Percentiles rank a stretch among this genome's conserved stretches.
These are phyloP conservation scores for Pleurostoma richardsiae DNA, from an alignment of 2,329 filamentous ascomycete species.

Conservation along the genomic window DNA sequence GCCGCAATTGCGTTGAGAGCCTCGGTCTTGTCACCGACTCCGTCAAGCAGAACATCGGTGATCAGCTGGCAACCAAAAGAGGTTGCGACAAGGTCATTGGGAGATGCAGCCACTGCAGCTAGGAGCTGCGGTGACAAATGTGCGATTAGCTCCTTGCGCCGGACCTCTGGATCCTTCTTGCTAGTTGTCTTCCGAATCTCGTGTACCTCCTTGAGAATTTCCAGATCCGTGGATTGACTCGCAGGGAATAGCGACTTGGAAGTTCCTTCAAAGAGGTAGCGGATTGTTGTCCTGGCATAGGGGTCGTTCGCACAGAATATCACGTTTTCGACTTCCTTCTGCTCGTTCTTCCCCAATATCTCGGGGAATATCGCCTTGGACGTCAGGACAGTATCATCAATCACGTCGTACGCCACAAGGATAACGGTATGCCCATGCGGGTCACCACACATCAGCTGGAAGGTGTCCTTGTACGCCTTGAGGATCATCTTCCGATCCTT, in stretches of 20 bases:
- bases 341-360: conserved; percentile 67
- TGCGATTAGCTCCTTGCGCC: conserved; percentile 71
- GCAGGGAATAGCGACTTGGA: conserved; percentile 56
- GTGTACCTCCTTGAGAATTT: conserved; percentile 71
- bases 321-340: conserved; percentile 59
- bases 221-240: conserved; percentile 60
- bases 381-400: conserved; percentile 89
- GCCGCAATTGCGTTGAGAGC: conserved; percentile 69
- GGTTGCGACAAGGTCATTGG: conserved; percentile 64
- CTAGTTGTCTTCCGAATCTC: conserved; percentile 77
- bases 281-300: conserved; percentile 60
- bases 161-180: conserved; percentile 80
- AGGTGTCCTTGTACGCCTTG: conserved; percentile 81
- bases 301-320: conserved; percentile 60
- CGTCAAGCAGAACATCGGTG: conserved; percentile 72
- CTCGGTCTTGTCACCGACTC: conserved; percentile 68
- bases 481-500: conserved; percentile 91
- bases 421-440: conserved; percentile 74
- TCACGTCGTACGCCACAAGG: conserved; percentile 80
- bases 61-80: conserved; percentile 86
- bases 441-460: conserved; percentile 81
- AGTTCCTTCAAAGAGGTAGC: conserved; percentile 76
- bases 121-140: conserved; percentile 72
- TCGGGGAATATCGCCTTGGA: conserved; percentile 84
- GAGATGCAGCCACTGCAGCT: conserved; percentile 63